Base-by-base conservation (phyloP, 2,329 filamentous ascomycete species). In the Drechslera avenae region DNA sequence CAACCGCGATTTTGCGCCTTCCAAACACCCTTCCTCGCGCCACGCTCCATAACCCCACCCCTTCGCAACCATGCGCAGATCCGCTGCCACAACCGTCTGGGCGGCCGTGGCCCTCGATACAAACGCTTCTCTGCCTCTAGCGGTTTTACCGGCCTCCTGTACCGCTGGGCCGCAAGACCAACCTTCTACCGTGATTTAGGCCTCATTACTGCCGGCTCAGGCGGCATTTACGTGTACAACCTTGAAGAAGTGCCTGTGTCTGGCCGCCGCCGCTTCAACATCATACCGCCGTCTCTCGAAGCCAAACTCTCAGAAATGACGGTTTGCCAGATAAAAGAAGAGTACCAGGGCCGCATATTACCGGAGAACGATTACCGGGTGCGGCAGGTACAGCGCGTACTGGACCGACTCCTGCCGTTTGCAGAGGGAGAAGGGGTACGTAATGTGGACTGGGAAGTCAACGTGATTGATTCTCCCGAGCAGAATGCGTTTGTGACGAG, bases 401-500 rank as follows among this genome's bases (percentile, higher is more conserved):
- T 92, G 79, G 68, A 77, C 44, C 75, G 85, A 46, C 71, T 93
- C 62, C 83, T 91, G 19, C 86, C 86, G 5, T 85, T 86, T 42
- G 86, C 83, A 57, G 86, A 86, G 4, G 52, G 60, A 75, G 52
- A 63, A 12, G 68, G 67, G 0, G 30, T 72, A 42, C 73, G 80
- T 55, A 74, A 81, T 35, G 39, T 70, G 51, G 42, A 69, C 4
- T 92, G 89, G 89, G 86, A 91, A 73, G 80, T 92, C 3, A 78
- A 82, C 62, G 88, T 93, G 5, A 90, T 93, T 62, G 81, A 89
- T n/a, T 85, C 86, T 52, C 78, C 78, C 16, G 82, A 81, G 32
- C 79, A 81, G 57, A 93, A 93, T 63, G 89, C 89, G 0, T 91
- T 92, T 65, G 88, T 93, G 1, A 80, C 91, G 5, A 89, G 89